Conservation (phyloP, 169 alveolate species). For the Eimeria maxima region DNA sequence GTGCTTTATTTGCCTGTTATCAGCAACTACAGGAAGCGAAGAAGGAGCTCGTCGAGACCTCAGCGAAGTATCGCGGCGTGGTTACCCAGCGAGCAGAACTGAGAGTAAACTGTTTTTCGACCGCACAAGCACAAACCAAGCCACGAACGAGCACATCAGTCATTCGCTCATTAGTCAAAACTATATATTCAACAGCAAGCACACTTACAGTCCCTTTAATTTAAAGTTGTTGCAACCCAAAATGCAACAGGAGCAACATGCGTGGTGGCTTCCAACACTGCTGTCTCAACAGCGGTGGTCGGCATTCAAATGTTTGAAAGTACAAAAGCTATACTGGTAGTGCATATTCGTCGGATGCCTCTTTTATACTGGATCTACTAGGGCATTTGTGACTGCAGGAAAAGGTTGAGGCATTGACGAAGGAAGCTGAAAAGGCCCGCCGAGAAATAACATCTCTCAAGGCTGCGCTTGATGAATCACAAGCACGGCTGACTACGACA, state of each 20-base stretch:
- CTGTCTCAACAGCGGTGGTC: not conserved
- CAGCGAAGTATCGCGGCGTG: conserved; percentile 16
- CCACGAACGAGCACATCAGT: not conserved
- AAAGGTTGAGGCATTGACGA: conserved; percentile 32
- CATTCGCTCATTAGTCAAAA: no score
- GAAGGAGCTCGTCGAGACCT: conserved; percentile 1
- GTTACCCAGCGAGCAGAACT: conserved; percentile 43
- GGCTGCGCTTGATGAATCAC: conserved; percentile 62
- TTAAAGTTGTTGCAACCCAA: not conserved
- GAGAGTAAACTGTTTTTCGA: not conserved
- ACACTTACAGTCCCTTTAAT: not conserved
- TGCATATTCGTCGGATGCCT: not conserved
- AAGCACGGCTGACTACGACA: conserved; percentile 27
- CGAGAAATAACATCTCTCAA: conserved; percentile 28
- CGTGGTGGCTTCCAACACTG: not conserved
- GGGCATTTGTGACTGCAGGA: not conserved
- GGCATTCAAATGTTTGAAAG: not conserved
- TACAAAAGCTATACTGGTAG: not conserved
- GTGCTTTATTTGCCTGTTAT: not conserved
- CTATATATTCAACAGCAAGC: not conserved
- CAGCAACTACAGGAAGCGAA: conserved; percentile 66
- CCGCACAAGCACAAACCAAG: not conserved
- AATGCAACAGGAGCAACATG: not conserved
- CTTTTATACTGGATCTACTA: not conserved
- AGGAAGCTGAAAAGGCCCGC: not conserved